Conservation (phyloP, 1,284 basidiomycete genomes). For the Malassezia caprae region DNA sequence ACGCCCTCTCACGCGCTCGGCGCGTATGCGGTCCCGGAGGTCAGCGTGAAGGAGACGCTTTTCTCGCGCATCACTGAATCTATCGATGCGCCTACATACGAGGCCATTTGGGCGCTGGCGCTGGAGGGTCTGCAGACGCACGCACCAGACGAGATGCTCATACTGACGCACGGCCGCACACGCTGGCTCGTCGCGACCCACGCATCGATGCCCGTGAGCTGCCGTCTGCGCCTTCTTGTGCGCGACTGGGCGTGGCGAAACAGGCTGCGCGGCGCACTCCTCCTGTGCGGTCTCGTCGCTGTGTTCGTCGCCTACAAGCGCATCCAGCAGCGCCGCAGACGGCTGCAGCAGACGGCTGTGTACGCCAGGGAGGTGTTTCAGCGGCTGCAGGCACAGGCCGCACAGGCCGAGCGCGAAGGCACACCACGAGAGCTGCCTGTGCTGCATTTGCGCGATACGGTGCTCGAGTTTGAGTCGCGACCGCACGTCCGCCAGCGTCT, state of each 20-base stretch:
- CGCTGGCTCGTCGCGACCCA: constrained; percentile 8
- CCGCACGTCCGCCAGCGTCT: constrained; percentile 60
- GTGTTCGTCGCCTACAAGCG: constrained; percentile 6
- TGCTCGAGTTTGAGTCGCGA: constrained; percentile 72
- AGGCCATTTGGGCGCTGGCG: constrained; percentile 36
- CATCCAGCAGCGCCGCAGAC: constrained; percentile 16
- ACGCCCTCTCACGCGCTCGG: constrained; percentile 22
- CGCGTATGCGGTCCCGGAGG: constrained; percentile 20
- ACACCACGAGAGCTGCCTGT: constrained; percentile 3
- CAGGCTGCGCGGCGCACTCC: not conserved
- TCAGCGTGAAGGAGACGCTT: constrained; percentile 12
- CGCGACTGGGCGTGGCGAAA: constrained; percentile 1
- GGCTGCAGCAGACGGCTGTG: constrained; percentile 13
- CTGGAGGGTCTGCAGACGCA: constrained; percentile 25
- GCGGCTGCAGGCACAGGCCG: constrained; percentile 29
- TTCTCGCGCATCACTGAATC: constrained; percentile 15
- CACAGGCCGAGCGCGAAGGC: not conserved
- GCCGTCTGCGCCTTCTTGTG: constrained; percentile 12
- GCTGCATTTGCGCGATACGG: constrained; percentile 75
- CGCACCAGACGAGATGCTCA: not conserved
- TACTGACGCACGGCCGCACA: not conserved
- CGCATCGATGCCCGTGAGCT: constrained; percentile 5
- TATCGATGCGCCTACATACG: constrained; percentile 28
- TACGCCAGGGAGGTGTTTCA: constrained; percentile 21
- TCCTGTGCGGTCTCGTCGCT: not conserved